Evolutionary conservation across 2,329 filamentous ascomycete genomes (phyloP).

Genomic region (Diplocarpon mali): DNA sequence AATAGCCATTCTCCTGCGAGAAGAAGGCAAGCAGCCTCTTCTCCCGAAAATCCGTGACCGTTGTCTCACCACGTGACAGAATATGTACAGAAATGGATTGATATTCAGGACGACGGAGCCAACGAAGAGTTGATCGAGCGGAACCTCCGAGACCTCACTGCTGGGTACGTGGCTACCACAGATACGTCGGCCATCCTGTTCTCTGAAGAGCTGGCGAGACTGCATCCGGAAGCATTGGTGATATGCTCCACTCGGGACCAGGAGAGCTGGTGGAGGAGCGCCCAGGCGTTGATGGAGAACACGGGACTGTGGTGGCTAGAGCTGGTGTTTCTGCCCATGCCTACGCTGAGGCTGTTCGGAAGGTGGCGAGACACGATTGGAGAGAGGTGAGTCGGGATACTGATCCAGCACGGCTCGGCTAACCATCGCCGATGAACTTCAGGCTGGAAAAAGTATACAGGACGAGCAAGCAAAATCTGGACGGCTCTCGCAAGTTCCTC

Average conservation of each 20-base stretch:
- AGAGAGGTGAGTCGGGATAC: background rate
- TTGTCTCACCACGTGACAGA: conserved; percentile 3
- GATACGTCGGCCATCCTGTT: conserved; percentile 22
- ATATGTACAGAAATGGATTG: conserved; percentile 12
- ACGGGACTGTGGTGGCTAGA: conserved; percentile 6
- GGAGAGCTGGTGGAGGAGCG: conserved; percentile 3
- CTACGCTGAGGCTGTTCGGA: conserved; percentile 10
- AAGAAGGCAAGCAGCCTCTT: conserved; percentile 11
- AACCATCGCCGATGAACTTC: background rate
- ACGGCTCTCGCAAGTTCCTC: conserved; percentile 5
- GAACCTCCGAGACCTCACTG: conserved; percentile 4
- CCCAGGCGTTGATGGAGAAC: conserved; percentile 1
- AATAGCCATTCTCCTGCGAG: conserved; percentile 7
- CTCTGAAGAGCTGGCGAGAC: conserved; percentile 13
- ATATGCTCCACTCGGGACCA: conserved; percentile 5
- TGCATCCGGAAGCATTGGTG: conserved; percentile 4
- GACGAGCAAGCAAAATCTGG: background rate
- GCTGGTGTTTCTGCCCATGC: conserved; percentile 8
- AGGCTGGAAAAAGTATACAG: conserved; percentile 7
- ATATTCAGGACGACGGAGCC: background rate
- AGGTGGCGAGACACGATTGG: conserved; percentile 5
- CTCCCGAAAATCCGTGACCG: background rate
- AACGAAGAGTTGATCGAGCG: background rate
- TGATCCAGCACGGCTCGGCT: background rate
- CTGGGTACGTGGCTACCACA: conserved; percentile 24